phyloP scores from a whole-genome alignment of 345 rosid genomes.

The Eucalyptus curtisii region DNA sequence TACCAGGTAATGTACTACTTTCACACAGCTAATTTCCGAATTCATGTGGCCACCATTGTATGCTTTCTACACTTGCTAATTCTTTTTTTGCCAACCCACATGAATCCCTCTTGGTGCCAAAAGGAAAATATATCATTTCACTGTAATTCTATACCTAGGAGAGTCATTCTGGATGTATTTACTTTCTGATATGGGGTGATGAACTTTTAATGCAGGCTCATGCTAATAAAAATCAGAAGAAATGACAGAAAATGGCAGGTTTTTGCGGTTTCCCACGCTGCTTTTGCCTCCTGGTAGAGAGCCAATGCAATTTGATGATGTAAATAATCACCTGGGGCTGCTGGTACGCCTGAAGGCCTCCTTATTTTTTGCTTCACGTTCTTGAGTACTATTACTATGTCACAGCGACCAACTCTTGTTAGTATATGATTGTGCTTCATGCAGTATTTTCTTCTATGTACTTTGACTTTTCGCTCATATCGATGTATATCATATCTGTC shows the following conservation, averaged over 20 bases:
- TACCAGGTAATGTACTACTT: background rate
- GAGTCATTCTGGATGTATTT: background rate
- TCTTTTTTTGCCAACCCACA: background rate
- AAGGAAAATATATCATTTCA: background rate
- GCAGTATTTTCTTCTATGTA: background rate
- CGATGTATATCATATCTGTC: background rate
- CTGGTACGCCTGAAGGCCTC: background rate
- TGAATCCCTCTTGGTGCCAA: background rate
- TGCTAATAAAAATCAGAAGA: background rate
- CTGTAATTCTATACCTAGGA: background rate
- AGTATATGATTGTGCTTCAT: background rate
- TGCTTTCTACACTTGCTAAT: background rate
- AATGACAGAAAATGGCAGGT: background rate
- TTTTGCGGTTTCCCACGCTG: background rate
- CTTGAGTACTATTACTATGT: background rate
- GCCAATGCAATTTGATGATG: background rate
- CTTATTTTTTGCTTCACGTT: background rate
- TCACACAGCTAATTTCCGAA: background rate
- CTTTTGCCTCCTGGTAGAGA: background rate
- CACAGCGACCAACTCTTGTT: background rate
- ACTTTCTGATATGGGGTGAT: background rate
- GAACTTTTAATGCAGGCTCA: background rate
- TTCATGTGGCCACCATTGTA: background rate
- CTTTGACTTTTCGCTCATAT: background rate
- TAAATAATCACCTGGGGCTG: background rate